Conservation (phyloP, 208 protist species). For the Wallacemonas collosoma region DNA sequence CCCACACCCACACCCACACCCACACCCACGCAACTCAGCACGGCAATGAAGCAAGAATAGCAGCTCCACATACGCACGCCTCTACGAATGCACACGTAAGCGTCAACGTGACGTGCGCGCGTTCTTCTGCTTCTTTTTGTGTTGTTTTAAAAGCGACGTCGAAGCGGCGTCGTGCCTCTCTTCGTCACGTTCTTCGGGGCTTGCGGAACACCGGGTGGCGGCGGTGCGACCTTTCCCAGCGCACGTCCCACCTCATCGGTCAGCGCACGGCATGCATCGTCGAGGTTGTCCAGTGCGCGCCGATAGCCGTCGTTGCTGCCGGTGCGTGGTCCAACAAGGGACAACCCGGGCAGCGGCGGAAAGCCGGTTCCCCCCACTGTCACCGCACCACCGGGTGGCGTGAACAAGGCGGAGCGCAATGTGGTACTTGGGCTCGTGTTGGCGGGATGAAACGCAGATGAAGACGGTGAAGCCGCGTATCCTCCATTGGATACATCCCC, state of each 20-base stretch:
- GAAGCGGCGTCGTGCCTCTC: neutral
- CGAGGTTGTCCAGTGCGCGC: constrained; percentile 44
- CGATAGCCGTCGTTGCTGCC: constrained; percentile 29
- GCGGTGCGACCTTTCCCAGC: constrained; percentile 22
- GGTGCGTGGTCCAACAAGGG: neutral
- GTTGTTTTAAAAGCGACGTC: constrained; percentile 19
- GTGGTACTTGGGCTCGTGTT: neutral
- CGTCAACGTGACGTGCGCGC: too few species aligned
- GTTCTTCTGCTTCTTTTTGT: neutral
- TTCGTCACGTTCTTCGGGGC: constrained; percentile 25
- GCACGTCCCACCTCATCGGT: constrained; percentile 22
- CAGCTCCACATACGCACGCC: too few species aligned
- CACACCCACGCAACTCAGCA: too few species aligned
- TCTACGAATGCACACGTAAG: too few species aligned
- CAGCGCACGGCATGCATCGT: constrained; percentile 40
- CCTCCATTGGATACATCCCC: neutral
- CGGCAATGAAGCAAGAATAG: too few species aligned
- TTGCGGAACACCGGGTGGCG: constrained; percentile 29
- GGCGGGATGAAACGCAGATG: too few species aligned
- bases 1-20: too few species aligned
- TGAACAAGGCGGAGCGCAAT: too few species aligned
- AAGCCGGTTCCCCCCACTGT: too few species aligned
- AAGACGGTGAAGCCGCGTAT: neutral
- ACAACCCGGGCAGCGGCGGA: neutral
- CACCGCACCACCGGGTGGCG: too few species aligned